Evolutionary conservation across 2,329 filamentous ascomycete species (phyloP), one percentile per base, ranked within the genome.

Genomic region (Epichloe sp.): DNA sequence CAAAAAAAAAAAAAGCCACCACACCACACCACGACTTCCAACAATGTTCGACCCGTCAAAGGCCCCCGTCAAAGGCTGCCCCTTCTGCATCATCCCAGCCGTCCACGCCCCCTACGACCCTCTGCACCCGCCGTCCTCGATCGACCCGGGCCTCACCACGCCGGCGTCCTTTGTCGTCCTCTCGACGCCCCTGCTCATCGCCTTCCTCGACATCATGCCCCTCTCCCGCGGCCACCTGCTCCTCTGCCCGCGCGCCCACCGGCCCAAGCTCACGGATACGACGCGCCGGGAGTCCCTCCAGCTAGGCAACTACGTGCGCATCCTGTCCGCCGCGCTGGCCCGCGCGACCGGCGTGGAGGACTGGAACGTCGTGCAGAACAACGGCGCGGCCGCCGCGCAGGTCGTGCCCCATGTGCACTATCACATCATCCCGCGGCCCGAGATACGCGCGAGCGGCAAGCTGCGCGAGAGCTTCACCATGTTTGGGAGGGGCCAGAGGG

Each of bases 311-410:
- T 79, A 75, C 71, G 76, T 95, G 31, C 82, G 87, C 36, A 67
- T 91, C 3, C 71, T 96, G 2, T 86, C 85, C 17, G 72, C 79
- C 19, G 86, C 86, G 0, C 74, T 95, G 38, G 77, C 81, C 35
- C 74, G 73, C 48, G 80, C 82, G 0, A 86, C 83, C 2, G 85
- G 83, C 10, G 79, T 88, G 1, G 75, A 74, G 48, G 90, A 96
- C 69, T 97, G 91, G 85, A 98, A 98, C 67, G 82, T 97, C 34
- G 88, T 97, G 51, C 91, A 97, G 71, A 97, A 97, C 65, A 97
- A 96, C 60, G 88, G 91, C 15, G 83, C 83, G 3, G 80, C 88
- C 35, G 91, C 91, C 2, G 89, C 89, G 2, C 91, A 97, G 70
- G 88, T 95, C 15, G 89, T 97, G 2, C 85, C 86, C 21, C 91